Evolutionary conservation across 1,139 yeast genomes (phyloP).

Genomic region (Magnusiomyces magnusii): DNA sequence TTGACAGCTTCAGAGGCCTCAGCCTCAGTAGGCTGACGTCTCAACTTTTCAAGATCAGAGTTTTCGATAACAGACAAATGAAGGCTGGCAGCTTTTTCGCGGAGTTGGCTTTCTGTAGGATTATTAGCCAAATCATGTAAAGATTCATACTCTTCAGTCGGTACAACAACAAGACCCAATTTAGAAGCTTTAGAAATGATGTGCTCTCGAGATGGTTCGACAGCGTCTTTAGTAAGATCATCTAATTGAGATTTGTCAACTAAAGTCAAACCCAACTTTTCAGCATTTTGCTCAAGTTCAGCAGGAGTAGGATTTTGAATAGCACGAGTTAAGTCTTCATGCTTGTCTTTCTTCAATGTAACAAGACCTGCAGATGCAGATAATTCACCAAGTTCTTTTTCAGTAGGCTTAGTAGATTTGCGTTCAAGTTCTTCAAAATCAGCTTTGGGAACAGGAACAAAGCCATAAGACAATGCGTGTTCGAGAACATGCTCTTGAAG

Average conservation of each 20-base stretch:
- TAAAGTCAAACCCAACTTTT: conserved; percentile 14
- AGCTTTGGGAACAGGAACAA: conserved; percentile 24
- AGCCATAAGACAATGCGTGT: conserved; percentile 26
- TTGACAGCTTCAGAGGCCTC: conserved; percentile 13
- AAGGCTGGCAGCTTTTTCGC: conserved; percentile 11
- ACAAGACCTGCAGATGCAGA: conserved; percentile 9
- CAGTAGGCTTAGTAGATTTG: conserved; percentile 22
- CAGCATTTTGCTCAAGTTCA: conserved; percentile 15
- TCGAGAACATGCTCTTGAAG: conserved; percentile 17
- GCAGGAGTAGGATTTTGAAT: conserved; percentile 13
- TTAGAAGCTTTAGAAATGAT: conserved; percentile 18
- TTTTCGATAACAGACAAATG: conserved; percentile 7
- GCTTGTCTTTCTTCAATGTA: conserved; percentile 7
- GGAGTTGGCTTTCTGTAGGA: conserved; percentile 26
- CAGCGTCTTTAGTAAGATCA: conserved; percentile 15
- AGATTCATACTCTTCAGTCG: conserved; percentile 27
- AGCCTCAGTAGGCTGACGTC: conserved; percentile 17
- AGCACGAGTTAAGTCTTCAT: conserved; percentile 11
- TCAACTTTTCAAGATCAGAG: conserved; percentile 17
- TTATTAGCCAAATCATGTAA: conserved; percentile 23
- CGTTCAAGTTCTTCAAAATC: conserved; percentile 23
- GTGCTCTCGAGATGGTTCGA: conserved; percentile 10
- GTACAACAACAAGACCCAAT: conserved; percentile 38
- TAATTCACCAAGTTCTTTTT: conserved; percentile 26
- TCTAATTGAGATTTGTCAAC: conserved; percentile 8